These are phyloP conservation scores for Trichoderma koningii DNA, from an alignment of 2,329 filamentous ascomycete genomes.

Conservation along the genomic window DNA sequence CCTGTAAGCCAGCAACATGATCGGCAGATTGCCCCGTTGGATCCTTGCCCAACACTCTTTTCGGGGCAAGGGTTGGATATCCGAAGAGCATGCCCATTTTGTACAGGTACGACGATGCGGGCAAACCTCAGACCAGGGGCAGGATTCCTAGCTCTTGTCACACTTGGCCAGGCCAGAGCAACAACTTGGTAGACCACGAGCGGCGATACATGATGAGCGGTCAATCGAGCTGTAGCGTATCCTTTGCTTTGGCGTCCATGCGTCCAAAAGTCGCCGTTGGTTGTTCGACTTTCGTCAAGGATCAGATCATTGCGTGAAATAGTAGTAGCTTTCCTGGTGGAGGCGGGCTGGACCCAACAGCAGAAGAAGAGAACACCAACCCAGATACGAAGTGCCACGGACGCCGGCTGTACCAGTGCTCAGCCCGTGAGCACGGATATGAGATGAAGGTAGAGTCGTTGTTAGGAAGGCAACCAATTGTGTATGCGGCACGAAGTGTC, in stretches of 20 bases:
- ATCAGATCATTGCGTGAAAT: not conserved
- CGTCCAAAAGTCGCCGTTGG: not conserved
- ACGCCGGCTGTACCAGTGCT: too few relatives aligned
- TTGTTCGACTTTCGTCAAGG: not conserved
- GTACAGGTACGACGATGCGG: not conserved
- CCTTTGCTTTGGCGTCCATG: not conserved
- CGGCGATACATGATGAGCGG: not conserved
- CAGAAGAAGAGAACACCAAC: too few relatives aligned
- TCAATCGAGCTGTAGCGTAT: not conserved
- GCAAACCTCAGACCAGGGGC: not conserved
- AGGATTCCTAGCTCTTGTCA: not conserved
- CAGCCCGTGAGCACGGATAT: too few relatives aligned
- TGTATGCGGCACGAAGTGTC: too few relatives aligned
- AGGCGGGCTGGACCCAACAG: not conserved
- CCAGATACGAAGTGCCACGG: too few relatives aligned
- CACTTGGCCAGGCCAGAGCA: not conserved
- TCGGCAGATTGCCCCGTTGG: not conserved
- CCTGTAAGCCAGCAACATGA: not conserved
- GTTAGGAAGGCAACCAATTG: too few relatives aligned
- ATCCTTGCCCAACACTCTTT: not conserved
- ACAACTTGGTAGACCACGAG: not conserved
- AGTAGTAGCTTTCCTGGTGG: not conserved
- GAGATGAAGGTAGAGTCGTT: too few relatives aligned
- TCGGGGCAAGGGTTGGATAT: slow-evolving; percentile 1
- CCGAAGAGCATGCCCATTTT: too few relatives aligned